Conservation (phyloP, 495 filamentous ascomycete species). For the Coniosporium apollinis region DNA sequence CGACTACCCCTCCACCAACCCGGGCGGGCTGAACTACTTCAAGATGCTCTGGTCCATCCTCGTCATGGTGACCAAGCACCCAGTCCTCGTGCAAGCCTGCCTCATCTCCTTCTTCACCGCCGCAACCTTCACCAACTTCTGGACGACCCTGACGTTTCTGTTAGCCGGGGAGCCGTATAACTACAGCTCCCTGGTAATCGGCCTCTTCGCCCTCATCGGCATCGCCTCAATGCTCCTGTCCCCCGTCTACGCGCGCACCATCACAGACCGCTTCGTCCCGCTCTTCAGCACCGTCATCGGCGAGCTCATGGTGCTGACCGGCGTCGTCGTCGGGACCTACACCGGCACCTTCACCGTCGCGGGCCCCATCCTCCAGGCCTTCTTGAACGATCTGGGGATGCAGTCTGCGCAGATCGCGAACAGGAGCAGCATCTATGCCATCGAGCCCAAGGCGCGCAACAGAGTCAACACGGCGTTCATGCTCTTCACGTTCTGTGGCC, state of each 20-base stretch:
- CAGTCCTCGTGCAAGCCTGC: slow-evolving; percentile 51
- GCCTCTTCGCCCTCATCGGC: slow-evolving; percentile 65
- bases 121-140: slow-evolving; percentile 50
- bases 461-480: slow-evolving; percentile 74
- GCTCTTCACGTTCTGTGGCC: slow-evolving; percentile 56
- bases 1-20: slow-evolving; percentile 63
- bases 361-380: slow-evolving; percentile 60
- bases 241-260: slow-evolving; percentile 48
- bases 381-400: slow-evolving; percentile 52
- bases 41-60: slow-evolving; percentile 48
- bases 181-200: slow-evolving; percentile 49
- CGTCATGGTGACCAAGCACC: slow-evolving; percentile 40
- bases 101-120: slow-evolving; percentile 39
- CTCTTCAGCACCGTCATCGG: slow-evolving; percentile 51
- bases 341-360: slow-evolving; percentile 47
- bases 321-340: slow-evolving; percentile 54
- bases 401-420: slow-evolving; percentile 67
- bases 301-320: slow-evolving; percentile 36
- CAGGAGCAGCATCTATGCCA: slow-evolving; percentile 48
- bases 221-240: slow-evolving; percentile 47
- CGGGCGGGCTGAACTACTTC: slow-evolving; percentile 44
- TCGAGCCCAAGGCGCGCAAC: slow-evolving; percentile 57
- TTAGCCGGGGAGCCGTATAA: slow-evolving; percentile 50
- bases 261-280: slow-evolving; percentile 54
- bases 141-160: slow-evolving; percentile 75